Evolutionary conservation across 2,329 filamentous ascomycete genomes (phyloP).

Genomic region (Penicillium sclerotiorum): DNA sequence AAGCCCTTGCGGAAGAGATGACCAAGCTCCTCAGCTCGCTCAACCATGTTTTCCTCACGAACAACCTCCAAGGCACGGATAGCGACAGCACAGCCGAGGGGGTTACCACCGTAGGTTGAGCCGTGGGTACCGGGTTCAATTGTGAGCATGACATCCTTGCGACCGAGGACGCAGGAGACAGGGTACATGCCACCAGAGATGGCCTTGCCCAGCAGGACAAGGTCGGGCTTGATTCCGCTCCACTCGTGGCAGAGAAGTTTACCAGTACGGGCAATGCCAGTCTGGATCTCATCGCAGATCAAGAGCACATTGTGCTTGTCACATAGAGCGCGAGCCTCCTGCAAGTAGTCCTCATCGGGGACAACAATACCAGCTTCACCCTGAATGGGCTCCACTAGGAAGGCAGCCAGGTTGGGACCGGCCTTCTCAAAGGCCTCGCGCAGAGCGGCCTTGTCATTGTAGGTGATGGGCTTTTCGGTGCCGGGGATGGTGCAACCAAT

Average conservation of each 20-base stretch:
- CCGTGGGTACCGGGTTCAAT: constrained; percentile 96
- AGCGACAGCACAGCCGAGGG: constrained; percentile 90
- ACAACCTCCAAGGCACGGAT: constrained; percentile 94
- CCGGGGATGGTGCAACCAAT: constrained; percentile 76
- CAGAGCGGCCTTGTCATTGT: constrained; percentile 81
- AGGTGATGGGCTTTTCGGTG: constrained; percentile 77
- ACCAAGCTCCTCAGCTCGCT: constrained; percentile 78
- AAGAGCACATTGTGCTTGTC: constrained; percentile 93
- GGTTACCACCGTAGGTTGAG: constrained; percentile 98
- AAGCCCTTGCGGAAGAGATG: constrained; percentile 81
- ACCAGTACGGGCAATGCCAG: constrained; percentile 91
- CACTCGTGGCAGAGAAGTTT: constrained; percentile 93
- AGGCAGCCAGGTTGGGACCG: constrained; percentile 83
- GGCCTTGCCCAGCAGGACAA: constrained; percentile 93
- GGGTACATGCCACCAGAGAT: constrained; percentile 99
- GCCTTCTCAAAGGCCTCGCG: constrained; percentile 77
- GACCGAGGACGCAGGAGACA: constrained; percentile 88
- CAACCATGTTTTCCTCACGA: constrained; percentile 85
- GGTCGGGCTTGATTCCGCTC: constrained; percentile 91
- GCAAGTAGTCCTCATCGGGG: constrained; percentile 84
- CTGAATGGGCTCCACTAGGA: constrained; percentile 95
- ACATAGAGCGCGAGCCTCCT: constrained; percentile 78
- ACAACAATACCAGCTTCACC: constrained; percentile 97
- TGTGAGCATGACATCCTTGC: constrained; percentile 91
- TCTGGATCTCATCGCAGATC: constrained; percentile 99